These are phyloP conservation scores for Pseudogymnoascus sp. DNA, from an alignment of 2,329 filamentous ascomycete species.

Conservation along the genomic window DNA sequence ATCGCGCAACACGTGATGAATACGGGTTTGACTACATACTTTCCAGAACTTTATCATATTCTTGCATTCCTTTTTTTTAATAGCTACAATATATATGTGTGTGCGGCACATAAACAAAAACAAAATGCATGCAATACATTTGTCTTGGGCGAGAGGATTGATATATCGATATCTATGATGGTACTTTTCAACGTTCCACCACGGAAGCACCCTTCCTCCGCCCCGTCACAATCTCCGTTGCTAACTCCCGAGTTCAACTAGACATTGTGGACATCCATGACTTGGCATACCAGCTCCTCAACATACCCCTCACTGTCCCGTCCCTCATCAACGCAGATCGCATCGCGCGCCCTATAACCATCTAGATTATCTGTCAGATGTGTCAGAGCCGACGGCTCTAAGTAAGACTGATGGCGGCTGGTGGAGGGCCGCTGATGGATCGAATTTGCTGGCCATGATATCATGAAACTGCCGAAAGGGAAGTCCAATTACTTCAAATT, in stretches of 20 bases:
- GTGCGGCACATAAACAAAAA: background rate
- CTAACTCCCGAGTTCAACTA: background rate
- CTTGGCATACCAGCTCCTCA: background rate
- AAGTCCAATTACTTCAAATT: background rate
- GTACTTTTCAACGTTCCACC: background rate
- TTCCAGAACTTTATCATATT: background rate
- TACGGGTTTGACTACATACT: background rate
- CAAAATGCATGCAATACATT: background rate
- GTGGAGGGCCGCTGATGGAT: background rate
- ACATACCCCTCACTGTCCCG: background rate
- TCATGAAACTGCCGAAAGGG: slow-evolving; percentile 5
- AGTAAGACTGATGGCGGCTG: background rate
- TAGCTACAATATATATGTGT: background rate
- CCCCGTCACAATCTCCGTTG: background rate
- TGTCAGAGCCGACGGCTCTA: background rate
- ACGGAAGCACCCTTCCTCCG: background rate
- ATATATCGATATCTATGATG: background rate
- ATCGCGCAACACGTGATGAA: background rate
- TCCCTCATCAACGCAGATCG: background rate
- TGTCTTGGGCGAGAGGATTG: background rate
- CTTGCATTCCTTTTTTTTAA: background rate
- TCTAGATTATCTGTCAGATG: background rate
- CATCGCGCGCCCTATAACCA: background rate
- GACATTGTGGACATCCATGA: background rate
- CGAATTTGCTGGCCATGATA: background rate